A percentile compares a stretch with the other conserved stretches of the same genome.
These are phyloP conservation scores for Excoecaria cochinchinensis DNA, from an alignment of 345 rosid species.

Conservation along the genomic window DNA sequence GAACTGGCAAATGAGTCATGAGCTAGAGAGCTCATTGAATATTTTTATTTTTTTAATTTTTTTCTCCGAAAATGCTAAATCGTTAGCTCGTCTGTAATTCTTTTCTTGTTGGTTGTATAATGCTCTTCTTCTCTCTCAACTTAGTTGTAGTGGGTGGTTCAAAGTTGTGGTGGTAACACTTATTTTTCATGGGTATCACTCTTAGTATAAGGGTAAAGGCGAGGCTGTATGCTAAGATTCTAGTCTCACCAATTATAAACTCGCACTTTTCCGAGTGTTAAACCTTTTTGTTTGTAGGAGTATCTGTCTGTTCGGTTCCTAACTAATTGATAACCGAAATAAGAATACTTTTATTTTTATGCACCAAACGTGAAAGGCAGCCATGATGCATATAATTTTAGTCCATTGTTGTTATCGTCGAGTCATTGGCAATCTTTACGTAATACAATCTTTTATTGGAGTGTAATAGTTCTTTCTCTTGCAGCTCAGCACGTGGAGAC, in stretches of 20 bases:
- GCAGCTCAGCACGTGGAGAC: conserved; percentile 17
- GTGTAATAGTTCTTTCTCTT: background rate
- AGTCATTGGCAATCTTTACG: background rate
- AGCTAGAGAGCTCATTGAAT: background rate
- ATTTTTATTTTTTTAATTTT: background rate
- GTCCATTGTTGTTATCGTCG: no score
- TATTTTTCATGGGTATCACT: no score
- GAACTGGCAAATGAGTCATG: background rate
- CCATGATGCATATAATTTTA: no score
- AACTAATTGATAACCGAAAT: no score
- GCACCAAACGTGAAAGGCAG: no score
- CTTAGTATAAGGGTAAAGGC: no score
- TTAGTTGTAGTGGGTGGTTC: background rate
- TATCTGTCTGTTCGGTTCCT: background rate
- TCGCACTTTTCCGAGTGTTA: no score
- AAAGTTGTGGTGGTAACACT: no score
- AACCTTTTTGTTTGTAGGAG: background rate
- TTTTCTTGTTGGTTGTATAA: background rate
- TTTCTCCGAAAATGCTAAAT: background rate
- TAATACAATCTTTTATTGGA: background rate
- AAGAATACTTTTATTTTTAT: no score
- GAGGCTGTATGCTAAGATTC: no score
- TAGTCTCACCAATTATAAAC: no score
- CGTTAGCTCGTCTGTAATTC: background rate
- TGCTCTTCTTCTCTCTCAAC: background rate